A percentile compares a stretch with the other conserved stretches of the same genome.
Evolutionary conservation across 805 yeast genomes (phyloP).

Genomic region (Metschnikowia lochheadii): DNA sequence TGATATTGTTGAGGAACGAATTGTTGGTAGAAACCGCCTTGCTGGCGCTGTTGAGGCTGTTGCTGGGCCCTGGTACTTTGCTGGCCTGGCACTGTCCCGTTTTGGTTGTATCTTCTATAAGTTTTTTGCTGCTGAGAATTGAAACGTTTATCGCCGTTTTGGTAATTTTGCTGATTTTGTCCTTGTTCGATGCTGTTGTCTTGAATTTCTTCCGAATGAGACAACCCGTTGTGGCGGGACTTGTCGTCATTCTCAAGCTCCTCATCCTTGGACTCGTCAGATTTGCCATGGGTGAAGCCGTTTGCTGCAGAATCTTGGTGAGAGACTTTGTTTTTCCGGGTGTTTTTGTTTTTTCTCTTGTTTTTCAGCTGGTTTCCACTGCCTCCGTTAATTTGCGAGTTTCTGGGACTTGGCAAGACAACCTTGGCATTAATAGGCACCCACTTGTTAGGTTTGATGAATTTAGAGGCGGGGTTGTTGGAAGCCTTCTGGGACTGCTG

Average conservation of each 20-base stretch:
- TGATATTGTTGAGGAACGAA: constrained; percentile 26
- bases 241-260: constrained; percentile 6
- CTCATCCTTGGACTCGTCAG: constrained; percentile 12
- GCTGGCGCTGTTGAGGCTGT: constrained; percentile 19
- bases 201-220: constrained; percentile 8
- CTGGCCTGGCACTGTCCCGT: constrained; percentile 18
- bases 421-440: constrained; percentile 43
- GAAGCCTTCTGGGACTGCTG: constrained; percentile 14
- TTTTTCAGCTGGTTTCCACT: constrained; percentile 20
- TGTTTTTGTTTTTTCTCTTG: constrained; percentile 25
- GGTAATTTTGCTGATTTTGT: constrained; percentile 10
- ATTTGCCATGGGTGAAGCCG: constrained; percentile 9
- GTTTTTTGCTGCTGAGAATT: constrained; percentile 22
- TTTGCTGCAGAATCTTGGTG: constrained; percentile 7
- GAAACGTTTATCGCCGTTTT: constrained; percentile 10
- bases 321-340: constrained; percentile 16
- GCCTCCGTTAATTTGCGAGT: constrained; percentile 17
- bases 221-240: not conserved
- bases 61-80: constrained; percentile 18
- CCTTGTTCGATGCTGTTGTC: constrained; percentile 6
- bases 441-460: constrained; percentile 44
- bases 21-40: constrained; percentile 26
- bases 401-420: constrained; percentile 36
- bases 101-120: constrained; percentile 26
- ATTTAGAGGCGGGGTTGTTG: constrained; percentile 21